phyloP scores from a whole-genome alignment of 176 grass and related monocot genomes.

The Zizania latifolia region DNA sequence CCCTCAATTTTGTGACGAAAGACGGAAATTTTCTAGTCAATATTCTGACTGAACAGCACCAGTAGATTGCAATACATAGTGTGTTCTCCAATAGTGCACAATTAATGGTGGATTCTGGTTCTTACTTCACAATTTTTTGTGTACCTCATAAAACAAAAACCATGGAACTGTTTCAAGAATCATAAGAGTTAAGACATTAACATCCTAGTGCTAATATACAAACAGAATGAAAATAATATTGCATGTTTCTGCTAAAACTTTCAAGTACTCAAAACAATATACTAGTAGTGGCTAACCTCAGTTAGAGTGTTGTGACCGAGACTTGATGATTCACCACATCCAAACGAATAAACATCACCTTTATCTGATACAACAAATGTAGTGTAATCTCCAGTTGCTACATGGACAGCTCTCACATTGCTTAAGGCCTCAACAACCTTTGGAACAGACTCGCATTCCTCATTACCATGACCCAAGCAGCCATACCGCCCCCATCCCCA shows the following conservation, averaged over 20 bases:
- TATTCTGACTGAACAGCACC: neutral
- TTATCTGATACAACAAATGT: slow-evolving; percentile 77
- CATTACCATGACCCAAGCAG: slow-evolving; percentile 92
- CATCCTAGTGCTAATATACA: neutral
- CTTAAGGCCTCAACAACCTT: slow-evolving; percentile 76
- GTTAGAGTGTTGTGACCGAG: slow-evolving; percentile 57
- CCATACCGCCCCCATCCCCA: slow-evolving; percentile 97
- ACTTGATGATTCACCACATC: slow-evolving; percentile 86
- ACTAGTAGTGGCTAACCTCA: slow-evolving; percentile 42
- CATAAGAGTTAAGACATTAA: neutral
- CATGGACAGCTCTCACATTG: slow-evolving; percentile 63
- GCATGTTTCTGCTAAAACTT: neutral
- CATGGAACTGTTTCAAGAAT: neutral
- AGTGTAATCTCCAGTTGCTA: slow-evolving; percentile 85
- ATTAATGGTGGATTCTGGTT: neutral
- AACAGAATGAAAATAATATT: neutral
- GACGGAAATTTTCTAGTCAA: neutral
- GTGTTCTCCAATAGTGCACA: no score
- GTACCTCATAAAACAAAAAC: neutral
- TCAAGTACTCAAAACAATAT: neutral
- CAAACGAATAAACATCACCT: slow-evolving; percentile 85
- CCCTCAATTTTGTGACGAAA: neutral
- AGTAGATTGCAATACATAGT: neutral
- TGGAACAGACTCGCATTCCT: slow-evolving; percentile 79
- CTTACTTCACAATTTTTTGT: neutral